Evolutionary conservation across 768 basidiomycete genomes (phyloP).

Genomic region (Gloeostereum incarnatum): DNA sequence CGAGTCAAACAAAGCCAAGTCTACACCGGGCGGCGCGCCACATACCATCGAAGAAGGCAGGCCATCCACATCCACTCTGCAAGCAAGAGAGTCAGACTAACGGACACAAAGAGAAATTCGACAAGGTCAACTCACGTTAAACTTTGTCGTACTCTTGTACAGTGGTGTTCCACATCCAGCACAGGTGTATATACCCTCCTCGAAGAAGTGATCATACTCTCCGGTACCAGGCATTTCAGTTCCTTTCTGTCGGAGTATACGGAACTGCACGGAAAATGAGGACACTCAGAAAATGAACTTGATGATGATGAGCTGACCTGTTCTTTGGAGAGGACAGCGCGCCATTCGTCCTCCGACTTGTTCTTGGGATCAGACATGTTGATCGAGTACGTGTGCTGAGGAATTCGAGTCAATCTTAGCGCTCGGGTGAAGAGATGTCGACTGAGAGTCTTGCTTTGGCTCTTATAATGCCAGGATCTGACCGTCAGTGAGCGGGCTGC

Average conservation of each 20-base stretch:
- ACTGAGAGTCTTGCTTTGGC: too few relatives aligned
- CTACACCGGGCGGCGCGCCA: conserved; percentile 1
- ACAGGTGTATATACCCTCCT: conserved; percentile 66
- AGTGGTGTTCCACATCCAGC: conserved; percentile 75
- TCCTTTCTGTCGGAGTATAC: conserved; percentile 77
- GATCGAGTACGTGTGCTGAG: too few relatives aligned
- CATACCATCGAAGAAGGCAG: conserved; percentile 91
- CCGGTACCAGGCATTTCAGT: conserved; percentile 76
- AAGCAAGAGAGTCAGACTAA: not conserved
- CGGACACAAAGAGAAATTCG: not conserved
- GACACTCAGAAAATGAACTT: not conserved
- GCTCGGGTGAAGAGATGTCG: too few relatives aligned
- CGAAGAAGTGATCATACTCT: conserved; percentile 64
- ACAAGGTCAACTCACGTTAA: conserved; percentile 49
- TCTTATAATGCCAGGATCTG: too few relatives aligned
- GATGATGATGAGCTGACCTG: conserved; percentile 65
- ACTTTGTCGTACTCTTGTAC: conserved; percentile 87
- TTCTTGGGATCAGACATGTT: conserved; percentile 23
- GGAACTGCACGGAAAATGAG: conserved; percentile 47
- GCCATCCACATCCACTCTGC: conserved; percentile 90
- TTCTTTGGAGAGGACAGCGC: conserved; percentile 66
- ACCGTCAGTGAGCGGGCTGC: too few relatives aligned
- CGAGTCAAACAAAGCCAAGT: not conserved
- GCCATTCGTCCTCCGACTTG: conserved; percentile 78
- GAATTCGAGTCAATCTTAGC: too few relatives aligned